Base-by-base conservation (phyloP, 2,329 filamentous ascomycete species). In the Trichoderma pleuroti region DNA sequence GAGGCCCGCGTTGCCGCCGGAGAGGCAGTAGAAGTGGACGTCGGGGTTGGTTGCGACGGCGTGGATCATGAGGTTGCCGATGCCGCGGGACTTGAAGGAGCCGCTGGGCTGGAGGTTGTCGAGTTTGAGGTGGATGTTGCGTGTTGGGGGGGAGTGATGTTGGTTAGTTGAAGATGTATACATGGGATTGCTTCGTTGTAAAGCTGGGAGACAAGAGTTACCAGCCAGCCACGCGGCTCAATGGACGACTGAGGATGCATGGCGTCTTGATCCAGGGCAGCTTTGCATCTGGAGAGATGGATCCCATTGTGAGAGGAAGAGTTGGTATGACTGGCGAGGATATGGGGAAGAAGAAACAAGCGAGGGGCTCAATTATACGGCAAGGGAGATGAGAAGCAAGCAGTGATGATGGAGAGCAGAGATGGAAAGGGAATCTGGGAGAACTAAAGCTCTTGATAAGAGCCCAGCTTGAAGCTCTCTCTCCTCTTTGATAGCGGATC, bases 21-120 rank as follows among this genome's bases (percentile, higher is more conserved):
- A 92, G 14, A 91, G 92, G 77, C 88, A 91, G 83, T 93, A 96
- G 85, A 96, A 95, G 82, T 92, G 92, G 2, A 85, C 81, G 7
- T 78, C 74, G 26, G 78, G 75, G 2, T 76, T 76, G 70, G 76
- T 72, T 5, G 74, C 71, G 72, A 82, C 77, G 70, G 81, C 79
- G 66, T 77, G 77, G 70, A 83, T 81, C 77, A 93, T 90, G 78
- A 92, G 86, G 79, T 92, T 88, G 63, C 92, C 92, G 72, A 95
- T 88, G 34, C 91, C 92, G 74, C 89, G 87, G 60, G 92, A 94
- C 80, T 97, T 96, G 88, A 97, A 97, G 49, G 92, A 94, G 73
- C 92, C 92, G 26, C 91, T 92, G 5, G 93, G 93, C 77, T 97
- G 93, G 68, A 94, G 87, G 78, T 92, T 93, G 76, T 97, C 93